Conservation (phyloP, 2,329 filamentous ascomycete genomes). For the Aurifilum marmelostoma region DNA sequence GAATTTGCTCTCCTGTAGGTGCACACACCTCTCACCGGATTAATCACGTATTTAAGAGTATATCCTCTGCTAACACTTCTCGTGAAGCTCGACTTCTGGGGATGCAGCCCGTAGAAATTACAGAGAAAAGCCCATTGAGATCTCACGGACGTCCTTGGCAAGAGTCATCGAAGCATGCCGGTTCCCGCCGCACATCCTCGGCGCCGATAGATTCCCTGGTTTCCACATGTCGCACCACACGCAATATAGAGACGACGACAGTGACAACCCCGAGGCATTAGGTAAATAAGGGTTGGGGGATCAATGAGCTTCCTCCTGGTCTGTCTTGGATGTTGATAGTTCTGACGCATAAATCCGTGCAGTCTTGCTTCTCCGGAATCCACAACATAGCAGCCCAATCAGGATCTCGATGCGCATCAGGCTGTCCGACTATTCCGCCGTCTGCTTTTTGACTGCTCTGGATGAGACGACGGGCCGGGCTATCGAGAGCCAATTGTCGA, state of each 20-base stretch:
- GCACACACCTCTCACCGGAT: not conserved
- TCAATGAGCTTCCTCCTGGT: not conserved
- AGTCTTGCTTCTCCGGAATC: slow-evolving; percentile 14
- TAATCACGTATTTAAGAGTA: no score
- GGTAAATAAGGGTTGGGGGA: not conserved
- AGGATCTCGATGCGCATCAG: slow-evolving; percentile 21
- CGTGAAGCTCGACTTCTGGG: slow-evolving; percentile 5
- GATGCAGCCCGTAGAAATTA: slow-evolving; percentile 7
- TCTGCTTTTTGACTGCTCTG: slow-evolving; percentile 12
- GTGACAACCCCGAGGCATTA: slow-evolving; percentile 6
- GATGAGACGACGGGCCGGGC: not conserved
- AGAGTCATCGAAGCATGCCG: not conserved
- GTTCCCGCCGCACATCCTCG: slow-evolving; percentile 6
- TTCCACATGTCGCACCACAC: slow-evolving; percentile 23
- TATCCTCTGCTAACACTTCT: not conserved
- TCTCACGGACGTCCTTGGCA: not conserved
- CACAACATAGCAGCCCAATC: slow-evolving; percentile 14
- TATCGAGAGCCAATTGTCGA: not conserved
- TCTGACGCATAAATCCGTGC: no score
- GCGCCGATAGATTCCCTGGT: not conserved
- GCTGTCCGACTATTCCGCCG: slow-evolving; percentile 11
- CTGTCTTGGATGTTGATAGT: no score
- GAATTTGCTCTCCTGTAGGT: slow-evolving; percentile 16
- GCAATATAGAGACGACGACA: slow-evolving; percentile 1
- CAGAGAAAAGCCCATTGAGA: slow-evolving; percentile 1